These are phyloP conservation scores for Boeremia exigua DNA, from an alignment of 2,329 filamentous ascomycete genomes.

Conservation along the genomic window DNA sequence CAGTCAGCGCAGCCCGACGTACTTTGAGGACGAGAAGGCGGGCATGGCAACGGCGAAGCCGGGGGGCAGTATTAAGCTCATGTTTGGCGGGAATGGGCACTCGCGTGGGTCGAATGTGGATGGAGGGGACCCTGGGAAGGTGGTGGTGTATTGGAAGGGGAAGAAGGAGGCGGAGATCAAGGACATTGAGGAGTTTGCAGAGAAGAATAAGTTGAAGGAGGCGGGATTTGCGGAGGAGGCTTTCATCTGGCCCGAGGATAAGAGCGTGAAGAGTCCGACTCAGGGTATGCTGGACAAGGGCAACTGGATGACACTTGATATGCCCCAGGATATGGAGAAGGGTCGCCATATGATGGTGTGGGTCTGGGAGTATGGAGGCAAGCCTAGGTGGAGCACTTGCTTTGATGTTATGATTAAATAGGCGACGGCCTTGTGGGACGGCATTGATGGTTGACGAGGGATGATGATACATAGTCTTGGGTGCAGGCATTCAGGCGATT, in stretches of 20 bases:
- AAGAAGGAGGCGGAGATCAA: slow-evolving; percentile 28
- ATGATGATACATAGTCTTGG: no score
- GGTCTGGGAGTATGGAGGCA: slow-evolving; percentile 29
- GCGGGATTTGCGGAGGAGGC: slow-evolving; percentile 32
- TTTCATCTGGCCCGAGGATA: slow-evolving; percentile 27
- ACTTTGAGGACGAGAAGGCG: slow-evolving; percentile 22
- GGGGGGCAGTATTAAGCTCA: slow-evolving; percentile 26
- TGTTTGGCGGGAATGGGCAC: slow-evolving; percentile 39
- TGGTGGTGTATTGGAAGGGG: slow-evolving; percentile 27
- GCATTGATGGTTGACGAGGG: no score
- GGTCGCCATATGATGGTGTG: slow-evolving; percentile 40
- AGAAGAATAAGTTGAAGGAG: slow-evolving; percentile 24
- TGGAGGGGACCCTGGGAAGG: slow-evolving; percentile 20
- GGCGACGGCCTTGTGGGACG: background rate
- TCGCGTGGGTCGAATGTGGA: slow-evolving; percentile 28
- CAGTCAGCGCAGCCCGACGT: slow-evolving; percentile 17
- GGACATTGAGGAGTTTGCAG: slow-evolving; percentile 27
- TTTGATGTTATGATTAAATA: slow-evolving; percentile 34
- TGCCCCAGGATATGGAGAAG: slow-evolving; percentile 31
- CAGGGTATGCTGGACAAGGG: slow-evolving; percentile 34
- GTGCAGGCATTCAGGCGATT: no score
- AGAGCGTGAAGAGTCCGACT: slow-evolving; percentile 19
- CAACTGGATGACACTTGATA: slow-evolving; percentile 33
- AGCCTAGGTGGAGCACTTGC: slow-evolving; percentile 30
- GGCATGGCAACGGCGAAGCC: slow-evolving; percentile 26